Evolutionary conservation across 2,329 filamentous ascomycete genomes (phyloP).

Genomic region (Hypomyces rosellus): DNA sequence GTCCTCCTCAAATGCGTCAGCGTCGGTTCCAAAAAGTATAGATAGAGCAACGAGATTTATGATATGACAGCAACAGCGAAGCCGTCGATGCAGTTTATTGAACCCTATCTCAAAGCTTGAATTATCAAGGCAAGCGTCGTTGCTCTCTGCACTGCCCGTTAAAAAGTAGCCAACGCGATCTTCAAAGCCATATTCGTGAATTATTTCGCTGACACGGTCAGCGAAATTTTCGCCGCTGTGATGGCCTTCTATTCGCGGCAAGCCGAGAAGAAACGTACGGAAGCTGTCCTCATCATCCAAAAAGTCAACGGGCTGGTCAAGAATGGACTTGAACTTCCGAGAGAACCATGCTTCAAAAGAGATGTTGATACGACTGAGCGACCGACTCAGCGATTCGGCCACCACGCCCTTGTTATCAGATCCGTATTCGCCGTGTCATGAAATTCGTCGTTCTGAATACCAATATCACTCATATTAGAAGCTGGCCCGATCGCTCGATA

Average conservation of each 20-base stretch:
- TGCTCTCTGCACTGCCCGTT: conserved; percentile 8
- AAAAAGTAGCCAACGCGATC: conserved; percentile 5
- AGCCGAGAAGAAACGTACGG: not conserved
- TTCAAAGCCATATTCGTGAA: no score
- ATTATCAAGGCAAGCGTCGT: conserved; percentile 4
- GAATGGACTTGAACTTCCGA: not conserved
- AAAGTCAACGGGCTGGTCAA: no score
- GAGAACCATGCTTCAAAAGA: not conserved
- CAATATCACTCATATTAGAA: no score
- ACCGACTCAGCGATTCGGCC: not conserved
- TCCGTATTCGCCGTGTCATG: not conserved
- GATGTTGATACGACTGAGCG: not conserved
- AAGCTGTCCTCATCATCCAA: no score
- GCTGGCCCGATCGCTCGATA: no score
- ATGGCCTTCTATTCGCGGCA: conserved; percentile 2
- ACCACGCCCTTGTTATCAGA: conserved; percentile 1
- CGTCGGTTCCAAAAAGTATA: conserved; percentile 7
- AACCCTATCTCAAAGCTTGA: not conserved
- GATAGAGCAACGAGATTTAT: conserved; percentile 6
- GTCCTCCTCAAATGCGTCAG: conserved; percentile 2
- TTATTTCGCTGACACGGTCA: not conserved
- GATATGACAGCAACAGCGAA: conserved; percentile 7
- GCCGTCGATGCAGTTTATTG: conserved; percentile 3
- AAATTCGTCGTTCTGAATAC: no score
- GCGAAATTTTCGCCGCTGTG: conserved; percentile 10